Conservation (phyloP, 2,329 filamentous ascomycete species). For the Curvularia sp. region DNA sequence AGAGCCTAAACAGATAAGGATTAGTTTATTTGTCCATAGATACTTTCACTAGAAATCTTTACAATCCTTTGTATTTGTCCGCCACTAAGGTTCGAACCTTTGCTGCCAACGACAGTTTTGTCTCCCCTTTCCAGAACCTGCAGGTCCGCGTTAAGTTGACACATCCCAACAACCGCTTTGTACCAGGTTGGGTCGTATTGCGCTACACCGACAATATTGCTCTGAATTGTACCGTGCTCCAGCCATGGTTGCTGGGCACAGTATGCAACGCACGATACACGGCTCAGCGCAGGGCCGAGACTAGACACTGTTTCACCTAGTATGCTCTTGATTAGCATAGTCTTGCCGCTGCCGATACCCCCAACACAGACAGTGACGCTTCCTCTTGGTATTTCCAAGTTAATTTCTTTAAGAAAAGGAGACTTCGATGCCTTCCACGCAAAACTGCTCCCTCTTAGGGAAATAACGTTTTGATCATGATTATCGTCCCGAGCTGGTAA, state of each 20-base stretch:
- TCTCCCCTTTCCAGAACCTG: neutral
- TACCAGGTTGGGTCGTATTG: neutral
- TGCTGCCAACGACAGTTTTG: constrained; percentile 1
- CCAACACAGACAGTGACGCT: neutral
- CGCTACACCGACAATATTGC: neutral
- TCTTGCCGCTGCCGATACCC: neutral
- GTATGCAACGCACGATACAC: neutral
- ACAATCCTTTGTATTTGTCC: constrained; percentile 4
- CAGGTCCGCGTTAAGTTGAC: constrained; percentile 3
- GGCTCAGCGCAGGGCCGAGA: neutral
- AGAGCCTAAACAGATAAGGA: neutral
- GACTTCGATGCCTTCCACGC: neutral
- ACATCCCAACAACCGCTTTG: neutral
- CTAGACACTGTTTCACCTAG: neutral
- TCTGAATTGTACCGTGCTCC: neutral
- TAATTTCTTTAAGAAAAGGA: neutral
- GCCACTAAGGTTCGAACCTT: constrained; percentile 1
- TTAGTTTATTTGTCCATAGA: neutral
- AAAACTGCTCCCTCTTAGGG: neutral
- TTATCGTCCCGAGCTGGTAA: too few relatives aligned
- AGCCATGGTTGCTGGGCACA: neutral
- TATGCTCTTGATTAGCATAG: neutral
- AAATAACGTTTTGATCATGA: neutral
- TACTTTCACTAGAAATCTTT: neutral
- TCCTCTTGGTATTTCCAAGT: neutral